These are phyloP conservation scores for Mycena albidolilacea DNA, from an alignment of 768 basidiomycete species.

Conservation along the genomic window DNA sequence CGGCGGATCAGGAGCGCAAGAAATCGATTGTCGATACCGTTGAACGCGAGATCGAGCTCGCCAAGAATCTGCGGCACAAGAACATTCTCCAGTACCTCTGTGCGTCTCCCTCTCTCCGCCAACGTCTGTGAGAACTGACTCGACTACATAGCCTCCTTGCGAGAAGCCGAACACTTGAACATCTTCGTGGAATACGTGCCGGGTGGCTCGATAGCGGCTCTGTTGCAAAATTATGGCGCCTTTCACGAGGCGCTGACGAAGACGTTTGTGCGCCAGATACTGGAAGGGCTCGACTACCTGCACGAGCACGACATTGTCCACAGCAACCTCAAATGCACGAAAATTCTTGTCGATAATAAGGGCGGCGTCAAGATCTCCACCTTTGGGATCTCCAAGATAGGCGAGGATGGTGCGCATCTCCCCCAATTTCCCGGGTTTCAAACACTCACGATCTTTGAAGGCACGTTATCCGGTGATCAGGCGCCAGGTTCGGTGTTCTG, in stretches of 20 bases:
- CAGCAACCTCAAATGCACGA: conserved; percentile 98
- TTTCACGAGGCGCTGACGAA: conserved; percentile 94
- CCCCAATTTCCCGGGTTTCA: conserved; percentile 1
- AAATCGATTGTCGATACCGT: conserved; percentile 93
- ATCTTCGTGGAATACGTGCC: conserved; percentile 99
- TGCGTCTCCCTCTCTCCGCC: conserved; percentile 55
- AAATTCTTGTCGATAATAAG: conserved; percentile 98
- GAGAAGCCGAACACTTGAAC: conserved; percentile 91
- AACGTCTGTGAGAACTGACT: conserved; percentile 16
- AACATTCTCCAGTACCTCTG: conserved; percentile 99
- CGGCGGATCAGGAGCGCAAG: conserved; percentile 92
- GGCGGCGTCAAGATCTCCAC: conserved; percentile 98
- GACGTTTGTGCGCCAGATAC: conserved; percentile 93
- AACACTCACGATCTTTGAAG: conserved; percentile 39
- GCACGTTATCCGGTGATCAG: conserved; percentile 69
- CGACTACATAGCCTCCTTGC: conserved; percentile 86
- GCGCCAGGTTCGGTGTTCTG: conserved; percentile 99
- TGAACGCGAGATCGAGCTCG: conserved; percentile 93
- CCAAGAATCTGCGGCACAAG: conserved; percentile 92
- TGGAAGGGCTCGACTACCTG: conserved; percentile 90
- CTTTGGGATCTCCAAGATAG: conserved; percentile 97
- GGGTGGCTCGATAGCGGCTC: conserved; percentile 92
- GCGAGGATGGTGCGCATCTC: conserved; percentile 86
- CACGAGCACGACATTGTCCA: conserved; percentile 96
- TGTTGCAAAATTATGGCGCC: conserved; percentile 91